Evolutionary conservation across 2,329 filamentous ascomycete species (phyloP).

Genomic region (Pseudogymnoascus sp.): DNA sequence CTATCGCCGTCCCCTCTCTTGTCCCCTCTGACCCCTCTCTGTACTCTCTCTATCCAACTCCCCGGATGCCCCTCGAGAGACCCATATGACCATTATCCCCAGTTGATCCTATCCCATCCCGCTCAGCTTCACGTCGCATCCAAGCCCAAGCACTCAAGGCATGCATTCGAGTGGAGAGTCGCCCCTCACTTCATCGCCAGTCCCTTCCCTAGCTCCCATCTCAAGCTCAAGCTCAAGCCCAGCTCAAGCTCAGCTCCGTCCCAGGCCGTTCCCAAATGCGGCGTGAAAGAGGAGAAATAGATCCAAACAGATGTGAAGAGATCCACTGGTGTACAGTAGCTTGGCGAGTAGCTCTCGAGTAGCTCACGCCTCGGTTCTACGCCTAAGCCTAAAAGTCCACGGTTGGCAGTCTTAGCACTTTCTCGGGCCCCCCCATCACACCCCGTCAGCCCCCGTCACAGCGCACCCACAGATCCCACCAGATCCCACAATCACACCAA

Average conservation of each 20-base stretch:
- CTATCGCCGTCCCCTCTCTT: background rate
- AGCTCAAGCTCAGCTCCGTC: too few relatives aligned
- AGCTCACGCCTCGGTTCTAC: background rate
- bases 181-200: background rate
- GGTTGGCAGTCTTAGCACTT: background rate
- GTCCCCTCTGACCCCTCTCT: background rate
- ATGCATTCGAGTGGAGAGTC: background rate
- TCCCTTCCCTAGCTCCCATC: background rate
- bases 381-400: background rate
- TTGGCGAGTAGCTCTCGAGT: background rate
- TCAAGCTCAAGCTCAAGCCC: background rate
- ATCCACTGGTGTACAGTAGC: background rate
- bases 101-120: background rate
- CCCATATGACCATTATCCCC: background rate
- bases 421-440: background rate
- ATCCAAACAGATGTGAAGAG: background rate
- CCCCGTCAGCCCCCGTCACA: background rate
- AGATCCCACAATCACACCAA: background rate
- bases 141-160: background rate
- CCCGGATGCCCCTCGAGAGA: background rate
- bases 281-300: background rate
- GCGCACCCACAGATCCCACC: background rate
- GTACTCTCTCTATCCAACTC: background rate
- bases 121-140: background rate
- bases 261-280: background rate